Evolutionary conservation across 306 rosid species (phyloP).

Genomic region (Canavalia gladiata): DNA sequence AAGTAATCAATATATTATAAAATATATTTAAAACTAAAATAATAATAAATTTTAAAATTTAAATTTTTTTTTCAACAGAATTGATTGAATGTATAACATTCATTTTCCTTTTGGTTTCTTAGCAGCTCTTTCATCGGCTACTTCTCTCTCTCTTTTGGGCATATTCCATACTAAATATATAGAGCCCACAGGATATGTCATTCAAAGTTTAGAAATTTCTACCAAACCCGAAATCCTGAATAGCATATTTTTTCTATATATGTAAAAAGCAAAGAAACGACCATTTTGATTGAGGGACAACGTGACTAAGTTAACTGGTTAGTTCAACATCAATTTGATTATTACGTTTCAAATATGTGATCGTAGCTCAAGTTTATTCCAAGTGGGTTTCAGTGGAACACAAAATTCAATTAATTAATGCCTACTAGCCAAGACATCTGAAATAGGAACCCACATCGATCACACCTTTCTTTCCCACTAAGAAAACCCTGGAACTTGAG

Average conservation of each 20-base stretch:
- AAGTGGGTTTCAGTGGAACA: constrained; percentile 12
- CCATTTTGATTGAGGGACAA: not conserved
- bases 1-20: too few relatives aligned
- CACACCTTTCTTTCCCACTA: constrained; percentile 43
- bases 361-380: not conserved
- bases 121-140: too few relatives aligned
- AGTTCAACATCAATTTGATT: constrained; percentile 16
- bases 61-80: too few relatives aligned
- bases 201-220: too few relatives aligned
- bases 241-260: not conserved
- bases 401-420: constrained; percentile 33
- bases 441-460: constrained; percentile 27
- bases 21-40: too few relatives aligned
- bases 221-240: not conserved
- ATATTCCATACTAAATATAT: too few relatives aligned
- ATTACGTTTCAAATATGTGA: constrained; percentile 11
- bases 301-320: not conserved
- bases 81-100: too few relatives aligned
- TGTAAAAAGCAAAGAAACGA: not conserved
- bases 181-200: too few relatives aligned
- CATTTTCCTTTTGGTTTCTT: too few relatives aligned
- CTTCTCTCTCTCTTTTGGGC: too few relatives aligned
- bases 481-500: constrained; percentile 41
- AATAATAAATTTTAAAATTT: too few relatives aligned
- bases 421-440: not conserved